phyloP scores from a whole-genome alignment of 2,329 filamentous ascomycete genomes.

The Blumeria graminis region DNA sequence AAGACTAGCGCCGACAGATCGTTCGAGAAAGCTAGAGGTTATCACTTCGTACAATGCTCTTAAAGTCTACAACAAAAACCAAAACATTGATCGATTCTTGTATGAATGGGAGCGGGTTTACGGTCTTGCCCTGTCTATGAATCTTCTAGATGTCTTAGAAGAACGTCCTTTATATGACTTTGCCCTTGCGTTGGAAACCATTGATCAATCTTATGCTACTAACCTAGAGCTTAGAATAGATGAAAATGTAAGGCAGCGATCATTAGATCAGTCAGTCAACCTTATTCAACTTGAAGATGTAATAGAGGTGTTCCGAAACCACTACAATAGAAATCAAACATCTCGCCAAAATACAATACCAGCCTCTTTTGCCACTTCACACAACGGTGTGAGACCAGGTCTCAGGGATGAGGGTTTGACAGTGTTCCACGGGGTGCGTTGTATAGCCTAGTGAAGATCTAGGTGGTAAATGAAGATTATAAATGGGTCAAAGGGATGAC shows the following conservation, averaged over 20 bases:
- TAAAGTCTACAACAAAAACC: not conserved
- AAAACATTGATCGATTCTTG: not conserved
- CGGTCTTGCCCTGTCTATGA: not conserved
- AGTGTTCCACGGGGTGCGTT: too few species aligned
- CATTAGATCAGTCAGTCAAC: not conserved
- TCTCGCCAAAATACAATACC: not conserved
- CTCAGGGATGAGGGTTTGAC: too few species aligned
- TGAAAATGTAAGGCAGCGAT: not conserved
- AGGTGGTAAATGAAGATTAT: too few species aligned
- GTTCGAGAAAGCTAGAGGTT: not conserved
- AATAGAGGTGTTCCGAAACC: not conserved
- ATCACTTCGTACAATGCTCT: not conserved
- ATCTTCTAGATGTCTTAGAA: not conserved
- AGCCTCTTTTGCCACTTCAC: not conserved
- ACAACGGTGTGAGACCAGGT: not conserved
- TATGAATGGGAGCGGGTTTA: not conserved
- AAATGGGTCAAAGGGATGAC: too few species aligned
- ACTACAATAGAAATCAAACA: not conserved
- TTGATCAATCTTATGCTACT: conserved; percentile 1
- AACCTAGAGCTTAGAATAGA: conserved; percentile 1
- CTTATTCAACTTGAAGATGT: not conserved
- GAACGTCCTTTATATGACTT: not conserved
- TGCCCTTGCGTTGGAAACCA: not conserved
- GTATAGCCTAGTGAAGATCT: too few species aligned
- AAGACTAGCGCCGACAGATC: not conserved